Base-by-base conservation (phyloP, 2,329 filamentous ascomycete species). In the Cladophialophora exuberans region DNA sequence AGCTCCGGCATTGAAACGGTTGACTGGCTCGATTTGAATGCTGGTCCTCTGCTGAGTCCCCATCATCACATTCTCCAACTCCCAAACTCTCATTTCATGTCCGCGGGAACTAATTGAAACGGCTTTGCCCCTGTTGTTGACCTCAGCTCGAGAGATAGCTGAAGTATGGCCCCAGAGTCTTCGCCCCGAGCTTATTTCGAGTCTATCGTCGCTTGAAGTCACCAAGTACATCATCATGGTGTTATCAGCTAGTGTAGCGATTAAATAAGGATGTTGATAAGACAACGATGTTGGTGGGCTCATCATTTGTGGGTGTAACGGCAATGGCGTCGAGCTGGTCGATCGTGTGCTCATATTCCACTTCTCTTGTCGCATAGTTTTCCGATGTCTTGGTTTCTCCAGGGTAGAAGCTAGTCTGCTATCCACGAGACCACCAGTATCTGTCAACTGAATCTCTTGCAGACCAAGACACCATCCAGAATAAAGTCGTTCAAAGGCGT, bases 91-190 rank as follows among this genome's bases (percentile, higher is more conserved):
- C 58, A 90, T 83, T 68, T 90, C 87, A 54, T 87, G 85, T 23
- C 90, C 91, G n/a, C 84, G 79, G 17, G 81, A 80, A 71, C 89
- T 94, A 46, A 96, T 87, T n/a, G 90, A 95, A 3, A 97, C 89
- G 0, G 91, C 92, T 70, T 92, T 95, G 15, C 91, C 91, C 31
- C 88, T 83, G 39, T 88, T 83, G 15, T 89, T 92, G 51, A 96
- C 89, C 65, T 95, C 87, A 6, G 89, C 90, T 26, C 89, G 87
- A 44, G 89, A 90, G 28, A 97, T 90, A 2, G 89, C 89, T 1
- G 91, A 95, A 0, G 92, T 96, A 67, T 96, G 92, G 6, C 92
- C 92, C 89, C 90, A 96, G 4, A 97, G 81, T 23, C 90, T 82
- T 60, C 85, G 86, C 1, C 88, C 89, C 0, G 84, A 75, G 31